phyloP scores from a whole-genome alignment of 768 basidiomycete genomes.

The Tylopilus felleus region DNA sequence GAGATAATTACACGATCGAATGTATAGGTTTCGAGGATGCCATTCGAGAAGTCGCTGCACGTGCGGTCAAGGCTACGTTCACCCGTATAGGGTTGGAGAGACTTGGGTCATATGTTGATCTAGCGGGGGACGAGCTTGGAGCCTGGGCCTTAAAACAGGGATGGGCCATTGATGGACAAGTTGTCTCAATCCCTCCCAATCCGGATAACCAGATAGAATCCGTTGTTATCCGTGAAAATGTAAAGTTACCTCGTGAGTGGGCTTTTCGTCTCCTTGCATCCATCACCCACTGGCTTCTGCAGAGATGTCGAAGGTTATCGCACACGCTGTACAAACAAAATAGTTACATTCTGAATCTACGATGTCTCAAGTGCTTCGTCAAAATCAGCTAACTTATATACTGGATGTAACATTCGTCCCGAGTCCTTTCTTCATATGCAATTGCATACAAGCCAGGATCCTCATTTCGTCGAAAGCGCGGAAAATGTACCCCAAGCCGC shows the following conservation, averaged over 20 bases:
- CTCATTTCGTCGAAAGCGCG: conserved; percentile 47
- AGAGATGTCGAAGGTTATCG: conserved; percentile 77
- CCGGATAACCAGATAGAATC: conserved; percentile 88
- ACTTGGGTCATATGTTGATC: conserved; percentile 66
- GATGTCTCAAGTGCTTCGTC: conserved; percentile 4
- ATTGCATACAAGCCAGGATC: neutral
- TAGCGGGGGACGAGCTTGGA: conserved; percentile 60
- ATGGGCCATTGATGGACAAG: conserved; percentile 61
- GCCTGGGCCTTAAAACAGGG: conserved; percentile 61
- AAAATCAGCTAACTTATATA: conserved; percentile 1
- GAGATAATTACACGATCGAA: conserved; percentile 86
- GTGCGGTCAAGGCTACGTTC: conserved; percentile 77
- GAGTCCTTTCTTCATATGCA: neutral
- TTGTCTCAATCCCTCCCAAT: conserved; percentile 73
- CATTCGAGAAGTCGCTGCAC: conserved; percentile 72
- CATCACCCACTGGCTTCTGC: conserved; percentile 1
- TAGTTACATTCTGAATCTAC: conserved; percentile 14
- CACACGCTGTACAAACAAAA: conserved; percentile 62
- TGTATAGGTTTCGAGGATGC: conserved; percentile 79
- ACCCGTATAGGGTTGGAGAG: conserved; percentile 66
- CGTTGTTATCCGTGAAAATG: conserved; percentile 77
- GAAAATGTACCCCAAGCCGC: conserved; percentile 75
- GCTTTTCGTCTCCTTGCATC: neutral
- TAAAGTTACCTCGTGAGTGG: conserved; percentile 76
- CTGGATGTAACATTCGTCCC: neutral